phyloP scores from a whole-genome alignment of 140 eudicot species.

The Ambrosia hybrid region DNA sequence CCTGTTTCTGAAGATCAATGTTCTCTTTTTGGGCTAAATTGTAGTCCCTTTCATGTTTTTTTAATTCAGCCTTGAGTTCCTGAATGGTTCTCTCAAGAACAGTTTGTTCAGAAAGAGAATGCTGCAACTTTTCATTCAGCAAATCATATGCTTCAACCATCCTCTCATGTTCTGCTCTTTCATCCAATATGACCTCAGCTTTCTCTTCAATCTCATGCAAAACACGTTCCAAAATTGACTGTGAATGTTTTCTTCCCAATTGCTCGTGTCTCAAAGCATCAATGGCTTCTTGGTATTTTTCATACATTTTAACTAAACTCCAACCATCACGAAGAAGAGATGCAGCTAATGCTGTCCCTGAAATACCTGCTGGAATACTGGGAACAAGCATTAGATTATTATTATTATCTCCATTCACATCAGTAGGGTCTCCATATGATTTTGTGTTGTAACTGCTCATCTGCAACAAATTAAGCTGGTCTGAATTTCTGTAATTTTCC shows the following conservation, averaged over 20 bases:
- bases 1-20: constrained; percentile 78
- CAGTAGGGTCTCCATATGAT: constrained; percentile 31
- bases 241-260: constrained; percentile 79
- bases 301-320: constrained; percentile 94
- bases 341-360: constrained; percentile 97
- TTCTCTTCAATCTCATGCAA: constrained; percentile 85
- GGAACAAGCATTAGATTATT: constrained; percentile 63
- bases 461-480: constrained; percentile 58
- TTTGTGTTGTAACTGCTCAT: constrained; percentile 51
- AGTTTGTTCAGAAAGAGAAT: constrained; percentile 66
- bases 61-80: constrained; percentile 79
- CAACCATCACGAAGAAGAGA: constrained; percentile 96
- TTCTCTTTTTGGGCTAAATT: constrained; percentile 61
- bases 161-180: constrained; percentile 85
- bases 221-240: constrained; percentile 75
- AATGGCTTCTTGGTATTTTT: constrained; percentile 90
- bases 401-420: constrained; percentile 35
- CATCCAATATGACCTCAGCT: constrained; percentile 82
- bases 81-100: constrained; percentile 55
- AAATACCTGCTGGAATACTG: constrained; percentile 70
- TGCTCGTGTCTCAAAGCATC: constrained; percentile 93
- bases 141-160: constrained; percentile 74
- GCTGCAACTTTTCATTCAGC: constrained; percentile 71
- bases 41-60: constrained; percentile 72
- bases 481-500: constrained; percentile 54